Evolutionary conservation across 768 basidiomycete genomes (phyloP).

Genomic region (Boletus huronensis): DNA sequence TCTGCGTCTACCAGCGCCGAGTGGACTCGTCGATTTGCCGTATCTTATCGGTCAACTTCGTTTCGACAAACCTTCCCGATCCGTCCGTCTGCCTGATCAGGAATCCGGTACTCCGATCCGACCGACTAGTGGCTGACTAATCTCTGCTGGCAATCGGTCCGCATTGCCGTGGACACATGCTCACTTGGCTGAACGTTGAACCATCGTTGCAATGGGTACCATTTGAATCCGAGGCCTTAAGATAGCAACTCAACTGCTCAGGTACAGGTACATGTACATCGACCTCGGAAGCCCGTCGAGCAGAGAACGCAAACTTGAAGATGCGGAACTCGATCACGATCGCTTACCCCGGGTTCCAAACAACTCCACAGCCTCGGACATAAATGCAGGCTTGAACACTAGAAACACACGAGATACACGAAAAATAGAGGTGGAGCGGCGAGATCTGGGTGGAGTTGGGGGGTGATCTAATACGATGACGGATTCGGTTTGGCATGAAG

Average conservation of each 20-base stretch:
- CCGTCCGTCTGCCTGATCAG: too few relatives aligned
- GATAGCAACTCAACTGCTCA: not conserved
- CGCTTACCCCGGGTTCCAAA: not conserved
- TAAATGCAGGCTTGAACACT: not conserved
- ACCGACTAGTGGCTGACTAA: too few relatives aligned
- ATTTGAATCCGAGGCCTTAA: not conserved
- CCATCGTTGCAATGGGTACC: not conserved
- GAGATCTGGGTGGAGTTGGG: not conserved
- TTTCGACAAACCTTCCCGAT: too few relatives aligned
- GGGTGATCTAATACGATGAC: not conserved
- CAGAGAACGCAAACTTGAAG: not conserved
- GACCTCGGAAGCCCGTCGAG: not conserved
- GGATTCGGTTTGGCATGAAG: not conserved
- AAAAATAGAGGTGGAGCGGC: not conserved
- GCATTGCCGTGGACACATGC: too few relatives aligned
- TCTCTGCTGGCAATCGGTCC: too few relatives aligned
- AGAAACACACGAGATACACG: constrained; percentile 9
- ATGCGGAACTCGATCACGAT: not conserved
- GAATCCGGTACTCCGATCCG: too few relatives aligned
- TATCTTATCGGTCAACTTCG: too few relatives aligned
- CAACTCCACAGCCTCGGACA: not conserved
- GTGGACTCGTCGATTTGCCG: too few relatives aligned
- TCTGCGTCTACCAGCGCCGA: too few relatives aligned
- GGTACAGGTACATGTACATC: not conserved
- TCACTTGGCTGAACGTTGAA: too few relatives aligned